A percentile compares a stretch with the other conserved stretches of the same genome.
phyloP scores from a whole-genome alignment of 768 basidiomycete genomes.

The Lentinula guzmanii region DNA sequence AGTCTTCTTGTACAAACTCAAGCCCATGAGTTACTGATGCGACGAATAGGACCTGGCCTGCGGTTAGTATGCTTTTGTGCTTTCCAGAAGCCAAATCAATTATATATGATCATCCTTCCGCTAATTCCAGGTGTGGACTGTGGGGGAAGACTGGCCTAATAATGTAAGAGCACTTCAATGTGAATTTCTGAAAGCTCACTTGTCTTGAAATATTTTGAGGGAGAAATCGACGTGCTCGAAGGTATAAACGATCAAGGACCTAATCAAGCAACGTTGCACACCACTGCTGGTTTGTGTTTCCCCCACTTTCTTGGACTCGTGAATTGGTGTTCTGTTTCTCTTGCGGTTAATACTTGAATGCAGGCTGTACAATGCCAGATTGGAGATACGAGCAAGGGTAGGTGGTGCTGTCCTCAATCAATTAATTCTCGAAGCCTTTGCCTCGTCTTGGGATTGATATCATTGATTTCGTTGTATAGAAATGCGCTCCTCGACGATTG shows the following conservation, averaged over 20 bases:
- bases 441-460: not conserved
- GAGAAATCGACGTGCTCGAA: conserved; percentile 36
- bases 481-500: conserved; percentile 34
- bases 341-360: not conserved
- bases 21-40: not conserved
- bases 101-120: not conserved
- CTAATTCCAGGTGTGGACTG: not conserved
- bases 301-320: not conserved
- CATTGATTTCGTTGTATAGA: conserved; percentile 11
- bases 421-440: not conserved
- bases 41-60: conserved; percentile 32
- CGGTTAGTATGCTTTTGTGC: conserved; percentile 41
- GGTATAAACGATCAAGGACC: conserved; percentile 43
- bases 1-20: conserved; percentile 5
- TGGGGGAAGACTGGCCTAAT: not conserved
- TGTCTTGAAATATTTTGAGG: conserved; percentile 13
- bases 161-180: not conserved
- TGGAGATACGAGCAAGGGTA: conserved; percentile 39
- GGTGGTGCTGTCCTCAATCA: not conserved
- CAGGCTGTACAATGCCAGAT: conserved; percentile 41
- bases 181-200: not conserved
- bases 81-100: not conserved
- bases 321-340: not conserved
- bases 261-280: conserved; percentile 38
- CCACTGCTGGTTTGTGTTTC: conserved; percentile 26